Percentiles rank a stretch among this genome's conserved stretches.
Conservation (phyloP, 2,329 filamentous ascomycete genomes). For the Fusarium sp. region DNA sequence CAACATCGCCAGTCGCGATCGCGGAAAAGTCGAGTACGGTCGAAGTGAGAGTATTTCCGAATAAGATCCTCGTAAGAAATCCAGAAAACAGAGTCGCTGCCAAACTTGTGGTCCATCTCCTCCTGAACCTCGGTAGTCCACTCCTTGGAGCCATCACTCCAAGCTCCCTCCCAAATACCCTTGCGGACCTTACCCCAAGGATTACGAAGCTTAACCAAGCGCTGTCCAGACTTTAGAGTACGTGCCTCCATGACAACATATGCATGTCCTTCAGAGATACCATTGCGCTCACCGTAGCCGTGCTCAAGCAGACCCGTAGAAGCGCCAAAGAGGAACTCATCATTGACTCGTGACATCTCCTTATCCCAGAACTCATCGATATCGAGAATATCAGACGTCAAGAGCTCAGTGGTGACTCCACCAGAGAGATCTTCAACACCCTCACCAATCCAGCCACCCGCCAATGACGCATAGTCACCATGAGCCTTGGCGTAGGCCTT, state of each 20-base stretch:
- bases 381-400: slow-evolving; percentile 77
- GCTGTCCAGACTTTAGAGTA: slow-evolving; percentile 60
- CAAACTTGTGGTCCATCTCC: slow-evolving; percentile 67
- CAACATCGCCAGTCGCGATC: slow-evolving; percentile 65
- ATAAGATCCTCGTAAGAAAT: slow-evolving; percentile 71
- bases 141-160: slow-evolving; percentile 69
- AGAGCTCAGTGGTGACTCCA: slow-evolving; percentile 74
- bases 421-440: slow-evolving; percentile 69
- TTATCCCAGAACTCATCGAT: slow-evolving; percentile 86
- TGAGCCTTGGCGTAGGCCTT: slow-evolving; percentile 89
- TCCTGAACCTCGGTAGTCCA: slow-evolving; percentile 67
- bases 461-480: slow-evolving; percentile 76
- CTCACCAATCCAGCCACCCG: slow-evolving; percentile 75
- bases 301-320: slow-evolving; percentile 70
- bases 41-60: slow-evolving; percentile 68
- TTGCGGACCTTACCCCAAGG: slow-evolving; percentile 69
- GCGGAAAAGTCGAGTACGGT: slow-evolving; percentile 69
- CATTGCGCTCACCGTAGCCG: slow-evolving; percentile 68
- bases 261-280: slow-evolving; percentile 67
- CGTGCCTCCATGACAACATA: slow-evolving; percentile 70
- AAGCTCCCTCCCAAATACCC: slow-evolving; percentile 68
- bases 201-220: slow-evolving; percentile 67
- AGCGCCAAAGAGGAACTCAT: slow-evolving; percentile 82
- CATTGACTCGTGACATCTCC: slow-evolving; percentile 81
- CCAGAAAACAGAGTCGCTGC: slow-evolving; percentile 71